phyloP scores from a whole-genome alignment of 352 stramenopile species.

The Phytophthora idaei region DNA sequence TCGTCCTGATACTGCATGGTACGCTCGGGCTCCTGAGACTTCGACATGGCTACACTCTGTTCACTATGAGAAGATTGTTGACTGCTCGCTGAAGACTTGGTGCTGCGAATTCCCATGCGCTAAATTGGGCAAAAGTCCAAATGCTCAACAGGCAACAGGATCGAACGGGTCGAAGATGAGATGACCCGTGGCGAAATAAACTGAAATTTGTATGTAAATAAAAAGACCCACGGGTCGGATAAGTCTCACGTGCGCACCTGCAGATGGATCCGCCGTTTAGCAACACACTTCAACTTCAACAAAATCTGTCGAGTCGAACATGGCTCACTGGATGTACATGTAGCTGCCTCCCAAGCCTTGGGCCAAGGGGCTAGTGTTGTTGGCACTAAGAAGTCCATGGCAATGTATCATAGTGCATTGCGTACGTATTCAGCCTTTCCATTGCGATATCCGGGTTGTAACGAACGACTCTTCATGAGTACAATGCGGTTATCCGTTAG shows the following conservation, averaged over 20 bases:
- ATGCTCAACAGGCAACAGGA: slow-evolving; percentile 23
- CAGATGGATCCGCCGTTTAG: slow-evolving; percentile 21
- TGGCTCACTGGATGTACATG: not conserved
- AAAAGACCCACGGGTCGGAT: slow-evolving; percentile 13
- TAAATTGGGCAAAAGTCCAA: slow-evolving; percentile 33
- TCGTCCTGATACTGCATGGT: slow-evolving; percentile 87
- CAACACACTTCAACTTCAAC: slow-evolving; percentile 28
- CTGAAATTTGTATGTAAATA: slow-evolving; percentile 22
- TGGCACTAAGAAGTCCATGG: not conserved
- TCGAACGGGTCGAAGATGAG: slow-evolving; percentile 8
- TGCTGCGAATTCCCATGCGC: slow-evolving; percentile 30
- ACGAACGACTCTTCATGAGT: slow-evolving; percentile 12
- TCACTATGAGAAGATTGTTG: not conserved
- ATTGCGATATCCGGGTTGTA: not conserved
- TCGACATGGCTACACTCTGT: slow-evolving; percentile 25
- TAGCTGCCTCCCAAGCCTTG: not conserved
- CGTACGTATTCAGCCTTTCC: not conserved
- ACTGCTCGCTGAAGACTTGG: slow-evolving; percentile 12
- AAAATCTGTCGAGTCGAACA: slow-evolving; percentile 5
- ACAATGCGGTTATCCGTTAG: slow-evolving; percentile 13
- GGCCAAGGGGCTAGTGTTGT: too few relatives aligned
- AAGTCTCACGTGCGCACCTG: slow-evolving; percentile 5
- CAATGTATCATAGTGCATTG: not conserved
- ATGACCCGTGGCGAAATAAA: slow-evolving; percentile 7
- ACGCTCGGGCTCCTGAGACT: slow-evolving; percentile 38